phyloP scores from a whole-genome alignment of 441 rosid genomes.

The Brassica balearica region DNA sequence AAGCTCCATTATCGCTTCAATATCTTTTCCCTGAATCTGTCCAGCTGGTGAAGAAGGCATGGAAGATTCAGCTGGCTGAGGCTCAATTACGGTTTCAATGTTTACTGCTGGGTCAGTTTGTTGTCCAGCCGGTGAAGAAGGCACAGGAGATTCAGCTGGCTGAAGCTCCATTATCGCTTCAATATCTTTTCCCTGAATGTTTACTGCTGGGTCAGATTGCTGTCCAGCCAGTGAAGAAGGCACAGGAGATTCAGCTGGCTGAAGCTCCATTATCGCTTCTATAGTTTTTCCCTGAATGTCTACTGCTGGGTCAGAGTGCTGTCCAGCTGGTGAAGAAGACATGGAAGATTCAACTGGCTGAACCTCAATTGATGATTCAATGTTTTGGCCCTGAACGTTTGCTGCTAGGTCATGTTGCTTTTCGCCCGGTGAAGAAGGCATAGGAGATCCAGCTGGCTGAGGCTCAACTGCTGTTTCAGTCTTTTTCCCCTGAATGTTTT shows the following conservation, averaged over 20 bases:
- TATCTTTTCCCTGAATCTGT: conserved; percentile 20
- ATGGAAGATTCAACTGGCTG: conserved; percentile 21
- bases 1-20: conserved; percentile 20
- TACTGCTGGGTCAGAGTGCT: conserved; percentile 25
- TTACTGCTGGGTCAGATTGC: conserved; percentile 25
- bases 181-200: conserved; percentile 9
- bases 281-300: not conserved
- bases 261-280: conserved; percentile 25
- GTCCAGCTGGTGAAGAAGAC: conserved; percentile 26
- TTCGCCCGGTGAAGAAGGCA: conserved; percentile 18
- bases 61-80: conserved; percentile 18
- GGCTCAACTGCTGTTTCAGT: conserved; percentile 22
- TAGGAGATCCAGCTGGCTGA: conserved; percentile 12
- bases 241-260: conserved; percentile 20
- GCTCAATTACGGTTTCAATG: conserved; percentile 23
- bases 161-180: conserved; percentile 23
- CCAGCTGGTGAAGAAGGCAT: conserved; percentile 29
- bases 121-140: conserved; percentile 27
- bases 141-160: conserved; percentile 21
- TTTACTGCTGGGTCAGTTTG: conserved; percentile 23
- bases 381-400: conserved; percentile 6
- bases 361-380: not conserved
- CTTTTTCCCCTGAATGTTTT: conserved; percentile 16
- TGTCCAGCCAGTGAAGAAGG: conserved; percentile 27
- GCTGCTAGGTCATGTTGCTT: conserved; percentile 14